Percentiles rank a stretch among this genome's conserved stretches.
These are phyloP conservation scores for Eucalyptus sp. DNA, from an alignment of 345 rosid genomes.

Conservation along the genomic window DNA sequence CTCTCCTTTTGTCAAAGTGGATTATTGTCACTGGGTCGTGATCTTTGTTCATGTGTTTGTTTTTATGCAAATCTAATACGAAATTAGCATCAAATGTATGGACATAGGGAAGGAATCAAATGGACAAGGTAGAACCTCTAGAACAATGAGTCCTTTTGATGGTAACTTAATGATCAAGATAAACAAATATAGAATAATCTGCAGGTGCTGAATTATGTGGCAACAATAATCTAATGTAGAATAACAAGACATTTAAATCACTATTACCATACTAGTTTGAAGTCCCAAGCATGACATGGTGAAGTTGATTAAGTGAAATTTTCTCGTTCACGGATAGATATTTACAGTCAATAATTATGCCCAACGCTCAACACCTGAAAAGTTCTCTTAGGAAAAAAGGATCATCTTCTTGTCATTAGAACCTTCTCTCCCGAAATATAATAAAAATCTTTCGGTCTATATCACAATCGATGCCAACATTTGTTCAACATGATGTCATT, in stretches of 20 bases:
- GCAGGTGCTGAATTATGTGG: not conserved
- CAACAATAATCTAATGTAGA: not conserved
- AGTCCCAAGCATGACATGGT: not conserved
- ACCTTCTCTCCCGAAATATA: no score
- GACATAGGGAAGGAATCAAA: not conserved
- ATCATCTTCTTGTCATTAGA: no score
- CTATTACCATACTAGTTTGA: not conserved
- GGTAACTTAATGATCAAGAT: not conserved
- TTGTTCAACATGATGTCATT: no score
- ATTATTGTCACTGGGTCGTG: not conserved
- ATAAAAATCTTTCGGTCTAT: no score
- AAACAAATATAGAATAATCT: not conserved
- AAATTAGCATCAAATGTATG: not conserved
- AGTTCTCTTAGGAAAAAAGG: not conserved
- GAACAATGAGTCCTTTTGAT: not conserved
- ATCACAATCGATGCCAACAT: no score
- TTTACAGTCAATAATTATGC: not conserved
- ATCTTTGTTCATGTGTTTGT: not conserved
- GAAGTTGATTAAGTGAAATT: not conserved
- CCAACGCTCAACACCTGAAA: not conserved
- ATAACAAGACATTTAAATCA: no score
- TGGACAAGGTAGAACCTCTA: not conserved
- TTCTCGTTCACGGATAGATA: not conserved
- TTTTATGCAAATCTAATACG: not conserved
- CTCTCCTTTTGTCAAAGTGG: not conserved